Conservation (phyloP, 1,284 basidiomycete genomes). For the Naganishia liquefaciens region DNA sequence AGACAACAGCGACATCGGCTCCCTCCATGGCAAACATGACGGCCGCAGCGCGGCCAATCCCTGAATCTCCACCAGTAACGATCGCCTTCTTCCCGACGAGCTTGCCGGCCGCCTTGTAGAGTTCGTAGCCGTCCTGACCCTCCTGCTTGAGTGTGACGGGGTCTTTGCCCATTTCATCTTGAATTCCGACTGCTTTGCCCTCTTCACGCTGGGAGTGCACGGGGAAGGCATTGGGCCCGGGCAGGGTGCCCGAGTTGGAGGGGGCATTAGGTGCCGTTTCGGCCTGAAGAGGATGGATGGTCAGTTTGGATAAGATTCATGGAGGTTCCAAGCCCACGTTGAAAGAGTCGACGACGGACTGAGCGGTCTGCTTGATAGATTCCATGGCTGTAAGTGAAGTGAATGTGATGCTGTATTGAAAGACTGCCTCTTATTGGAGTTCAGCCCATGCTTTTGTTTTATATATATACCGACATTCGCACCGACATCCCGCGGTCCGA, state of each 20-base stretch:
- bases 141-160: constrained; percentile 47
- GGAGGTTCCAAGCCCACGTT: constrained; percentile 9
- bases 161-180: constrained; percentile 46
- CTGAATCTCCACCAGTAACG: constrained; percentile 59
- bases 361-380: constrained; percentile 29
- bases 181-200: constrained; percentile 43
- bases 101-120: constrained; percentile 54
- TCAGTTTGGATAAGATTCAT: not conserved
- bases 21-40: constrained; percentile 68
- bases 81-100: constrained; percentile 63
- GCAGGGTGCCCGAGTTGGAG: constrained; percentile 38
- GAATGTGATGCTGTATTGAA: constrained; percentile 11
- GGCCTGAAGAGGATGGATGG: not conserved
- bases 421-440: not conserved
- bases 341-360: constrained; percentile 18
- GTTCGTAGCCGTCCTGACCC: constrained; percentile 52
- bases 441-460: no score
- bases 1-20: constrained; percentile 65
- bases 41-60: constrained; percentile 65
- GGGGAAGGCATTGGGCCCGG: constrained; percentile 44
- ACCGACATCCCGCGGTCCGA: no score
- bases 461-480: no score
- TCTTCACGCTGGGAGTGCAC: constrained; percentile 45
- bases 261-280: constrained; percentile 32
- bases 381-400: constrained; percentile 25